Conservation (phyloP, 2,329 filamentous ascomycete genomes). For the Aphanoascus verrucosus region DNA sequence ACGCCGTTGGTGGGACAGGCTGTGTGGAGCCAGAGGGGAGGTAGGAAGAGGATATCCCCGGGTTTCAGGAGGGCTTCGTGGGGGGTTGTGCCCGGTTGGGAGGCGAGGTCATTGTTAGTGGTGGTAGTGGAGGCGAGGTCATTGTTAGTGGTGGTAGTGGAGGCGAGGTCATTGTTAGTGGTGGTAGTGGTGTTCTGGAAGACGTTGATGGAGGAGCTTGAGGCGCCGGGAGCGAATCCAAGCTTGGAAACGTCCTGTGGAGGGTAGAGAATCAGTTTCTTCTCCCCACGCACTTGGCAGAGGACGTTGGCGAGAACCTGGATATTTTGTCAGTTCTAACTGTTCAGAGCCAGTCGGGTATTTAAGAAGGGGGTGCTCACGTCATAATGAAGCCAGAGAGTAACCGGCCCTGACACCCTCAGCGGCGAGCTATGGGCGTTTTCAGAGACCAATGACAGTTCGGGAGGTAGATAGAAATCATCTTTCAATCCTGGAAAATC, state of each 20-base stretch:
- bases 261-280: constrained; percentile 65
- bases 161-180: constrained; percentile 37
- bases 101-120: constrained; percentile 37
- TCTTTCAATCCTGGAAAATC: constrained; percentile 61
- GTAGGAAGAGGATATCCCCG: constrained; percentile 71
- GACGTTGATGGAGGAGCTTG: constrained; percentile 66
- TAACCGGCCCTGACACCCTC: constrained; percentile 66
- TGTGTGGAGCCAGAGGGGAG: constrained; percentile 75
- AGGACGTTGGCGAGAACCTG: constrained; percentile 80
- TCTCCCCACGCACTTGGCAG: constrained; percentile 64
- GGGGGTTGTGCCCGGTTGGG: constrained; percentile 55
- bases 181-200: constrained; percentile 43
- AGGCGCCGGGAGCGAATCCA: constrained; percentile 62
- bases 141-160: too few relatives aligned
- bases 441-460: constrained; percentile 49
- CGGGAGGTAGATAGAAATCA: constrained; percentile 59
- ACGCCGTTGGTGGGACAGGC: constrained; percentile 34
- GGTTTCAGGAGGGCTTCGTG: constrained; percentile 55
- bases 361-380: constrained; percentile 33
- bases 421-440: constrained; percentile 67
- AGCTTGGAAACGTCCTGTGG: constrained; percentile 62
- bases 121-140: constrained; percentile 46
- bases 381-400: constrained; percentile 87
- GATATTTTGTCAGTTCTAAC: constrained; percentile 7
- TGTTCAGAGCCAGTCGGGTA: not conserved